Evolutionary conservation across 1,139 yeast species (phyloP).

Genomic region (Yarrowia galli): DNA sequence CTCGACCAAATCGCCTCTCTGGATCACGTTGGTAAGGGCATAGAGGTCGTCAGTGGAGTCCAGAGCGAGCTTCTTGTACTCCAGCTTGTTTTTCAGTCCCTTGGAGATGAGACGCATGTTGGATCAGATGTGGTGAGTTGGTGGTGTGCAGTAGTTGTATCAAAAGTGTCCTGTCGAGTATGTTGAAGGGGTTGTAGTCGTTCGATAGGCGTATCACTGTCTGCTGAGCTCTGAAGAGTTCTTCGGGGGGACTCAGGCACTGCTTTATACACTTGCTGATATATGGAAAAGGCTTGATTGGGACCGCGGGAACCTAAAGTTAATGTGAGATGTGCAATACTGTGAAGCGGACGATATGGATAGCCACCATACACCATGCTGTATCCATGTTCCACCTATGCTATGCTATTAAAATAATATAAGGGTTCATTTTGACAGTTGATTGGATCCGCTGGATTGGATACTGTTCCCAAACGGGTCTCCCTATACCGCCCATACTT

Average conservation of each 20-base stretch:
- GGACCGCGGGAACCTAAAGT: slow-evolving; percentile 18
- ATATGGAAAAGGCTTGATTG: slow-evolving; percentile 37
- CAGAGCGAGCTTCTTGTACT: slow-evolving; percentile 30
- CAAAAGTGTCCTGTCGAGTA: not conserved
- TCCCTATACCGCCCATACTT: not conserved
- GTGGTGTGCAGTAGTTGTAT: not conserved
- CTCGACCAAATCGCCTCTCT: slow-evolving; percentile 33
- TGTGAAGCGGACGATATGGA: not conserved
- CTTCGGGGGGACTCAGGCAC: slow-evolving; percentile 1
- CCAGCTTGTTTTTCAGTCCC: slow-evolving; percentile 33
- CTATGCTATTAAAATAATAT: not conserved
- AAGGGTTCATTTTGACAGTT: not conserved
- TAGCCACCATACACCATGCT: not conserved
- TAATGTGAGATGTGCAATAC: not conserved
- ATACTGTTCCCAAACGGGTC: not conserved
- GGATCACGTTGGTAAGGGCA: slow-evolving; percentile 35
- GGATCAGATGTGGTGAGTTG: not conserved
- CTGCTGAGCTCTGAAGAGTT: not conserved
- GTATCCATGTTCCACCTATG: not conserved
- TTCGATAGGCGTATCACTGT: not conserved
- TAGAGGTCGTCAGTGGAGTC: slow-evolving; percentile 36
- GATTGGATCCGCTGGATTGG: not conserved
- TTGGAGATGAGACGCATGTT: slow-evolving; percentile 33
- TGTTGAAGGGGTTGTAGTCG: not conserved
- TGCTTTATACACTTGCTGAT: slow-evolving; percentile 20